phyloP scores from a whole-genome alignment of 2,329 filamentous ascomycete species.

The Aspergillus ochraceus region DNA sequence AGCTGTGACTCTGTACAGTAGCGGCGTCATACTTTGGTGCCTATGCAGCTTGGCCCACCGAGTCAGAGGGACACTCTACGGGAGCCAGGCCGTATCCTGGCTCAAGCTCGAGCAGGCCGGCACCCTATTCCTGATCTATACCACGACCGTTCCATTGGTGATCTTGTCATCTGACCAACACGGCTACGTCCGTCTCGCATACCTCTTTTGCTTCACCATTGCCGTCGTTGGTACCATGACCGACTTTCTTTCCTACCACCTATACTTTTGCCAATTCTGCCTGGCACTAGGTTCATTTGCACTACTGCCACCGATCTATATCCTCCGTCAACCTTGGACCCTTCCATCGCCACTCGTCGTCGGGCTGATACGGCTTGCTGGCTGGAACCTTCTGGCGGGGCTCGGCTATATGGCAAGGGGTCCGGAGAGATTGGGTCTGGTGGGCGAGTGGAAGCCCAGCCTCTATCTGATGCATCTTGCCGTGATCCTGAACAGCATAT shows the following conservation, averaged over 20 bases:
- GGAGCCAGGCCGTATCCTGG: conserved; percentile 6
- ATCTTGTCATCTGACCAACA: background rate
- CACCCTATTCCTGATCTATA: conserved; percentile 10
- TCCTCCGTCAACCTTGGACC: background rate
- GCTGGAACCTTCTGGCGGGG: background rate
- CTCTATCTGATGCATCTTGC: background rate
- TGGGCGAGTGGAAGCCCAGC: background rate
- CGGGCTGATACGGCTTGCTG: background rate
- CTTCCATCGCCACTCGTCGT: background rate
- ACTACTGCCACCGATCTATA: background rate
- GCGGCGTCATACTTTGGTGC: conserved; percentile 10
- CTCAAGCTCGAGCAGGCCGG: conserved; percentile 11
- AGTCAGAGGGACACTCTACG: conserved; percentile 4
- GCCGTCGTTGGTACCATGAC: background rate
- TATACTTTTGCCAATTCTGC: background rate
- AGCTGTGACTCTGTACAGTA: conserved; percentile 12
- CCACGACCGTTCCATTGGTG: conserved; percentile 7
- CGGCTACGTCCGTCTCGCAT: background rate
- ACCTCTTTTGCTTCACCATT: background rate
- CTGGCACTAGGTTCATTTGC: background rate
- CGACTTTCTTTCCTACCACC: background rate
- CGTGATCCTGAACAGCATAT: background rate
- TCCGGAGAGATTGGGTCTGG: background rate
- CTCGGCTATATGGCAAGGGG: background rate
- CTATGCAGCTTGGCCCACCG: conserved; percentile 13